Percentiles rank a stretch among this genome's conserved stretches.
Evolutionary conservation across 176 grass and related monocot species (phyloP).

Genomic region (Tuctoria greenei): DNA sequence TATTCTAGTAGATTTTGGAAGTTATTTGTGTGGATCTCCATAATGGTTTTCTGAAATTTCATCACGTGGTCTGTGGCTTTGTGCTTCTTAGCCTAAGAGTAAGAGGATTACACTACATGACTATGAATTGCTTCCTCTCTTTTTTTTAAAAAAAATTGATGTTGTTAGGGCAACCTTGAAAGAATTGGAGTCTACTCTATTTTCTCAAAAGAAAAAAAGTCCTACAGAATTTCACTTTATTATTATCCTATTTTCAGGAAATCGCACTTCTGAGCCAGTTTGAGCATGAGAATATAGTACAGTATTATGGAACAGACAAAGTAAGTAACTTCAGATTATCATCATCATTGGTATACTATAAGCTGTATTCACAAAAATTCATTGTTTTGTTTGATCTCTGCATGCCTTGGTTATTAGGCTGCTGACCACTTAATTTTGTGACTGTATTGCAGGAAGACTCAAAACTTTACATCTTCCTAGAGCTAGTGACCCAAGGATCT

Average conservation of each 20-base stretch:
- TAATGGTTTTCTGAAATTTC: not conserved
- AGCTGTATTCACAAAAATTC: not conserved
- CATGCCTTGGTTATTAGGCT: not conserved
- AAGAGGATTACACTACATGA: not conserved
- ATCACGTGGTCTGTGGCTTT: not conserved
- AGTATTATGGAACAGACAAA: conserved; percentile 98
- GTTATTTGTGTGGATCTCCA: not conserved
- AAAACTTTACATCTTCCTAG: conserved; percentile 92
- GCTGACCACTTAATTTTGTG: conserved; percentile 19
- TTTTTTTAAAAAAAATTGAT: no score
- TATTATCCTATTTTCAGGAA: conserved; percentile 60
- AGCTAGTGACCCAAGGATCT: conserved; percentile 97
- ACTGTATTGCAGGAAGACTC: conserved; percentile 69
- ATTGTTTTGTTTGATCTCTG: not conserved
- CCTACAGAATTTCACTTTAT: conserved; percentile 15
- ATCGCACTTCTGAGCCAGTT: conserved; percentile 95
- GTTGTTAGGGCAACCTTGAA: no score
- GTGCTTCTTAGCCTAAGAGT: not conserved
- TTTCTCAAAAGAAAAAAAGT: not conserved
- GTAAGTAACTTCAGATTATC: conserved; percentile 49
- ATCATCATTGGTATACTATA: conserved; percentile 10
- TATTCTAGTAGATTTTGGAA: not conserved
- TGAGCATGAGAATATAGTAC: conserved; percentile 98
- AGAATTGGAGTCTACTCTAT: no score
- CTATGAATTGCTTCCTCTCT: not conserved